phyloP scores from a whole-genome alignment of 2,329 filamentous ascomycete genomes.

The Magnaporthiopsis rhizophila region DNA sequence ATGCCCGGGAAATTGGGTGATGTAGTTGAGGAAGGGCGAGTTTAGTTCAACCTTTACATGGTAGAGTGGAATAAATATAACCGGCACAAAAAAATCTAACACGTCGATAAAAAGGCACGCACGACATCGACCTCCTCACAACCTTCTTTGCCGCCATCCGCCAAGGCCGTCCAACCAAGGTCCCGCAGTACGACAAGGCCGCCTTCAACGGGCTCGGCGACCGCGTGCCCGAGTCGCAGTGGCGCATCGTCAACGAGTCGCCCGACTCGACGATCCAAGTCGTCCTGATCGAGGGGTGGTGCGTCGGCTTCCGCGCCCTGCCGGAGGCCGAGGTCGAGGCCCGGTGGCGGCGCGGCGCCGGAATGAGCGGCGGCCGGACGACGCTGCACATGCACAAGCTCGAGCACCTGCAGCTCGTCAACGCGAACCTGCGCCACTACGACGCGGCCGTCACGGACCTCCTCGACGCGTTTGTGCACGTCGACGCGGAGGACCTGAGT shows the following conservation, averaged over 20 bases:
- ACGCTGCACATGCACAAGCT: conserved; percentile 40
- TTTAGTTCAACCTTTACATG: no score
- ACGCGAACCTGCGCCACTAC: conserved; percentile 38
- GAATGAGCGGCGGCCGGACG: no score
- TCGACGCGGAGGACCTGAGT: conserved; percentile 61
- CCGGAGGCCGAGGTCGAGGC: conserved; percentile 39
- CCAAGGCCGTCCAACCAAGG: conserved; percentile 37
- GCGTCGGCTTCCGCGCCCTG: conserved; percentile 70
- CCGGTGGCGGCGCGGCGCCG: no score
- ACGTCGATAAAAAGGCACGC: conserved; percentile 37
- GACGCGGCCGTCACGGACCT: conserved; percentile 36
- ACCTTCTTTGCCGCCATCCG: conserved; percentile 54
- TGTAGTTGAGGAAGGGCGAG: no score
- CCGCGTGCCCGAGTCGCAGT: conserved; percentile 53
- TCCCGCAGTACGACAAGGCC: conserved; percentile 82
- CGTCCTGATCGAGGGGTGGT: conserved; percentile 86
- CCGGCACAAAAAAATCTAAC: neutral
- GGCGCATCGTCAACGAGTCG: conserved; percentile 45
- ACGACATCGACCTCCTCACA: conserved; percentile 61
- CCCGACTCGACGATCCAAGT: conserved; percentile 39
- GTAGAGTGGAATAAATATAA: no score
- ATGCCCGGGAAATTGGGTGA: no score
- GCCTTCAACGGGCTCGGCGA: conserved; percentile 70
- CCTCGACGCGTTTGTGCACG: conserved; percentile 48
- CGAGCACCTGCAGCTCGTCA: conserved; percentile 42